Base-by-base conservation (phyloP, 1,284 basidiomycete genomes). In the Pseudomicrostroma phylloplanum region DNA sequence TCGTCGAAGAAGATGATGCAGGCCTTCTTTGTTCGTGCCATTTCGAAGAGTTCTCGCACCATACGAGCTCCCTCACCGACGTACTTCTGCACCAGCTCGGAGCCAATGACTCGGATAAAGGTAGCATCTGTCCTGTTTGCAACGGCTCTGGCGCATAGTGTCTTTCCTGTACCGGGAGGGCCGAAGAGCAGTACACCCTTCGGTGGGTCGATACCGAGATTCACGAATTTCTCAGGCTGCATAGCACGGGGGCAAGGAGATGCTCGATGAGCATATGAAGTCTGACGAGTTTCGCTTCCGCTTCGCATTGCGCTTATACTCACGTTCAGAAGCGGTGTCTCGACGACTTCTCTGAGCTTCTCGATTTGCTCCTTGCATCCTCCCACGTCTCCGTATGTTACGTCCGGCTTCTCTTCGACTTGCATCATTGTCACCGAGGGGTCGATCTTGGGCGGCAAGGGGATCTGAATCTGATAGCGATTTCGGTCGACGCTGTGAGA, bases 361-460 rank as follows among this genome's bases (percentile, higher is more conserved):
- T 99, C 96, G 72, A 98, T 98, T 81, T 98, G 96, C 80, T 98
- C 96, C 82, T 98, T 98, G 83, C 96, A 97, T 9, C 96, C 96
- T 70, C 96, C 96, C 61, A 99, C 86, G 76, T 98, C 96, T 9
- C 92, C 92, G 80, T 98, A 98, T 1, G 94, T 97, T 56, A 98
- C 92, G 75, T 97, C 94, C 0, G 94, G 94, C 80, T 97, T 94
- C 82, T 98, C 94, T 80, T 98, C 94, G 54, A 98, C 94, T 81
- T 98, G 94, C 96, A 99, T 99, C 94, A 98, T 97, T 15, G 96
- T 98, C 3, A 99, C 96, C 0, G 92, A 96, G 2, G 96, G 92
- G 80, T 99, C 96, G 71, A 99, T 99, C 83, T 96, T 96, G 43
- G 96, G 96, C 51, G 96, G 96, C n/a, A 98, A 82, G n/a, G 96